A percentile compares a stretch with the other conserved stretches of the same genome.
These are phyloP conservation scores for Nicotiana benthamiana DNA, from an alignment of 257 asterid genomes.

Conservation along the genomic window DNA sequence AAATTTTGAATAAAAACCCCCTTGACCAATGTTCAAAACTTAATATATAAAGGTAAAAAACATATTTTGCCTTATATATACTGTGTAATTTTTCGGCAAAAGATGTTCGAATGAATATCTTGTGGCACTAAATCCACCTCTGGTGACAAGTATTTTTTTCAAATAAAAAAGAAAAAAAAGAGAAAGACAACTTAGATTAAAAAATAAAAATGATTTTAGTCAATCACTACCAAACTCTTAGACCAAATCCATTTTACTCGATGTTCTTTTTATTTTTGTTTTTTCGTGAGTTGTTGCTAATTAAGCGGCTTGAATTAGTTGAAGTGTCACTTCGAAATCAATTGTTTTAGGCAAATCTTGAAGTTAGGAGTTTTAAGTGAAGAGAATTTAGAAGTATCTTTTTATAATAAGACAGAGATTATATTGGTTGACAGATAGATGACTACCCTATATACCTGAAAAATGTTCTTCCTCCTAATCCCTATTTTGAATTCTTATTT, in stretches of 20 bases:
- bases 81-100: too few species aligned
- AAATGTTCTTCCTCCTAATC: background rate
- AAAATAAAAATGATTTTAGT: background rate
- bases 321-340: slow-evolving; percentile 6
- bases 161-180: background rate
- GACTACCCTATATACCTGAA: background rate
- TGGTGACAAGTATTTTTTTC: background rate
- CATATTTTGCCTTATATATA: too few species aligned
- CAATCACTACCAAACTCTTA: slow-evolving; percentile 4
- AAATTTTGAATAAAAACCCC: too few species aligned
- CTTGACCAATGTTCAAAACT: too few species aligned
- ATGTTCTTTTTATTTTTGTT: background rate
- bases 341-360: background rate
- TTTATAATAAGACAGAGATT: background rate
- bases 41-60: too few species aligned
- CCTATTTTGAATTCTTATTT: background rate
- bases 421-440: background rate
- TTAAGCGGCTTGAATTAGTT: background rate
- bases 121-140: too few species aligned
- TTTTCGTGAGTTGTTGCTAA: background rate
- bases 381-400: background rate
- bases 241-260: background rate
- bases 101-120: too few species aligned
- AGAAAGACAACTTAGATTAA: too few species aligned
- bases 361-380: background rate